Base-by-base conservation (phyloP, 495 filamentous ascomycete genomes). In the Lasiosphaeria hispida region DNA sequence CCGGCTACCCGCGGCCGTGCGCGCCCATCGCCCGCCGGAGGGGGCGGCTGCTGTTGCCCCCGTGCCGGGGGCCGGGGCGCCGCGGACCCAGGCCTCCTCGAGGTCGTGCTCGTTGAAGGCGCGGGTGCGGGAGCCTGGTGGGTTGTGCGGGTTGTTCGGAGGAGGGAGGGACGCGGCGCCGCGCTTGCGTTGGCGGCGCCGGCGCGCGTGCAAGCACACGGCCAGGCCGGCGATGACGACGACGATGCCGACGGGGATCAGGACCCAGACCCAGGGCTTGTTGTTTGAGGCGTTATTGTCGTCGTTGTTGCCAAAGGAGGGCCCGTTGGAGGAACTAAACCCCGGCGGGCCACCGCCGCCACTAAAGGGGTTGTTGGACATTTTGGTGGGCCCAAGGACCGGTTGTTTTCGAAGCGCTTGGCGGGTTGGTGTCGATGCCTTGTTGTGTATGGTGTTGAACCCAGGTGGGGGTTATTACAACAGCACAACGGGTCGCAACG, bases 1-100 rank as follows among this genome's bases (percentile, higher is more conserved):
- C 45, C 55, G 47, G 55, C 13, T 39, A 47, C 58, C 62, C 48
- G n/a, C 58, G 41, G 35, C 9, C 7, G 41, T 38, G 23, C 48
- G 48, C 13, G 44, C 23, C 43, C 52, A 44, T 8, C 51, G 51
- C 10, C 43, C 38, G 10, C 38, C 38, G 1, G 48, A 18, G 48
- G 38, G 34, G 18, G 37, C 37, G 6, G 48, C 15, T 15, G 10
- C 53, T 39, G 23, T 39, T 30, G 6, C 11, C n/a, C n/a, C n/a
- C 37, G 14, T 43, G 35, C 55, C 48, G 34, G 44, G 13, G 15
- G 30, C 15, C n/a, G 34, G 35, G 36, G 40, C 53, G 41, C 51
- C 64, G 36, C 56, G 63, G 53, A 39, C 64, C 64, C 58, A 67
- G 51, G 18, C 66, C 41, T 57, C 68, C 63, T 62, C 63, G 58